Evolutionary conservation across 2,329 filamentous ascomycete species (phyloP).

Genomic region (Nectriaceae sp.): DNA sequence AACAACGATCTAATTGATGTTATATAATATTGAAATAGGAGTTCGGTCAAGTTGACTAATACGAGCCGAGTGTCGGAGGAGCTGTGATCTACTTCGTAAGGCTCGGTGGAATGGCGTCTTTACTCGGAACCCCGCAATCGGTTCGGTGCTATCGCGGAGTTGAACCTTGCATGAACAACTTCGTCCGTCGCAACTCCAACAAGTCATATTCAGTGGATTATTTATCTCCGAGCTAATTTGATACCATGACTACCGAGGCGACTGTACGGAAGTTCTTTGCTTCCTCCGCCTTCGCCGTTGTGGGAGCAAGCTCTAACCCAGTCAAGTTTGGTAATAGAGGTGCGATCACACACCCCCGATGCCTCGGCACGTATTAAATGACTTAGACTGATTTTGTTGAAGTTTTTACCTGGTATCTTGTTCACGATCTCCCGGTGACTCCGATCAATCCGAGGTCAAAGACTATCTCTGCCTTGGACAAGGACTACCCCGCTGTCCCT

Average conservation of each 20-base stretch:
- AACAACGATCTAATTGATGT: too few relatives aligned
- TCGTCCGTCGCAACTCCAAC: too few relatives aligned
- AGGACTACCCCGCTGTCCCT: slow-evolving; percentile 63
- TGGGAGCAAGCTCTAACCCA: slow-evolving; percentile 83
- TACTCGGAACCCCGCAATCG: slow-evolving; percentile 22
- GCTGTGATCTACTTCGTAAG: background rate
- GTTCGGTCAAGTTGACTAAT: too few relatives aligned
- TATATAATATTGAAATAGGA: too few relatives aligned
- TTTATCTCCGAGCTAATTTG: too few relatives aligned
- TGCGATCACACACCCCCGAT: slow-evolving; percentile 38
- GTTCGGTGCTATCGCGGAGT: slow-evolving; percentile 13
- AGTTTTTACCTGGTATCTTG: slow-evolving; percentile 91
- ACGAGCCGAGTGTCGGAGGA: too few relatives aligned
- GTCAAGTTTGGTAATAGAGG: slow-evolving; percentile 88
- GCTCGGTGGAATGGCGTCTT: slow-evolving; percentile 7
- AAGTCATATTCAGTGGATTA: too few relatives aligned
- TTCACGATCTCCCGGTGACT: slow-evolving; percentile 72
- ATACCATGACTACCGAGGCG: slow-evolving; percentile 65
- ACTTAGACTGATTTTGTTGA: slow-evolving; percentile 7
- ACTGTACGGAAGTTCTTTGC: slow-evolving; percentile 79
- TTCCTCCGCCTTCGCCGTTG: slow-evolving; percentile 79
- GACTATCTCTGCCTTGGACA: slow-evolving; percentile 61
- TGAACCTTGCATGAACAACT: background rate
- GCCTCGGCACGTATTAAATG: background rate
- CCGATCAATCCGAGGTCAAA: slow-evolving; percentile 78